These are phyloP conservation scores for Fomitopsis palustris DNA, from an alignment of 1,284 basidiomycete species.

Conservation along the genomic window DNA sequence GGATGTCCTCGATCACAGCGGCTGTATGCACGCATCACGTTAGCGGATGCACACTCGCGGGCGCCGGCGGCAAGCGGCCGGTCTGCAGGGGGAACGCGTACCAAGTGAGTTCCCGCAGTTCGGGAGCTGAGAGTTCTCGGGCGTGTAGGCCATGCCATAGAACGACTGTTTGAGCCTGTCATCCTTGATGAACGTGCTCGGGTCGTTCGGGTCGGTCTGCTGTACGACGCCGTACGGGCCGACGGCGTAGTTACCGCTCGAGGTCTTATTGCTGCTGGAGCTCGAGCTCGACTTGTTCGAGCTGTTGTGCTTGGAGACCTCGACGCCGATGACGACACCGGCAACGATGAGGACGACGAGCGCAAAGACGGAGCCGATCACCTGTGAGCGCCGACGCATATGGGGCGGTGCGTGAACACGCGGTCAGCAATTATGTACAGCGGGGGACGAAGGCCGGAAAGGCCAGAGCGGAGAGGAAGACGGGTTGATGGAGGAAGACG, in stretches of 20 bases:
- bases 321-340: constrained; percentile 51
- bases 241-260: constrained; percentile 13
- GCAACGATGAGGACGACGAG: constrained; percentile 43
- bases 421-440: background rate
- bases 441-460: background rate
- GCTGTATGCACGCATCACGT: constrained; percentile 13
- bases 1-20: constrained; percentile 50
- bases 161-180: constrained; percentile 56
- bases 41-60: constrained; percentile 15
- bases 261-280: constrained; percentile 17
- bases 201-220: constrained; percentile 52
- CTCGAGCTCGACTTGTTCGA: constrained; percentile 16
- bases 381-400: constrained; percentile 28
- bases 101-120: constrained; percentile 45
- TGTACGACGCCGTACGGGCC: constrained; percentile 36
- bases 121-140: constrained; percentile 50
- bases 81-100: constrained; percentile 16
- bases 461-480: background rate
- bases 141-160: constrained; percentile 76
- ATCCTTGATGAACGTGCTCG: constrained; percentile 64
- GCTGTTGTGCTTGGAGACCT: constrained; percentile 41
- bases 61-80: background rate
- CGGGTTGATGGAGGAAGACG: background rate
- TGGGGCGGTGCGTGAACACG: background rate
- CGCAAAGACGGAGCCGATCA: constrained; percentile 41